Base-by-base conservation (phyloP, 129 eudicot genomes). In the Helianthus tuberosus region DNA sequence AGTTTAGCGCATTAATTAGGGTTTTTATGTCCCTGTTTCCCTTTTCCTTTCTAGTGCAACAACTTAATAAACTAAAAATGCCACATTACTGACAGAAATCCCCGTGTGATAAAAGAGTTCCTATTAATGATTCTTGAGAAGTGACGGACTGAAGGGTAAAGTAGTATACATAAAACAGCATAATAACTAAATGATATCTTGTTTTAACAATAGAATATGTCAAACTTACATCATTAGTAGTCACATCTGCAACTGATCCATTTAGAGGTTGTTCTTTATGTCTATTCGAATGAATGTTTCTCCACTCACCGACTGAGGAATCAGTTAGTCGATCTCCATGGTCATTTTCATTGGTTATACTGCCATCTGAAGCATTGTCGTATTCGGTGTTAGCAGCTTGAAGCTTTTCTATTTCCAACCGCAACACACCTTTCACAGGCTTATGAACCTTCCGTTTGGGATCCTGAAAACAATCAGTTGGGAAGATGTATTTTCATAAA, bases 401-500 rank as follows among this genome's bases (percentile, higher is more conserved):
- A 68, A 95, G 76, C 82, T 91, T 95, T 77, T 95, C 99, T 71
- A 95, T 95, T 82, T 95, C 99, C 90, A 95, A 73, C 78, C 84
- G 84, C 84, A 95, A 75, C 66, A 84, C 88, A 72, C 99, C 99
- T 80, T 88, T 91, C 78, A 95, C 99, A 57, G 99, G 99, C 80
- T 95, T 95, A 79, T 95, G 99, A 69, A 91, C 86, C 89, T 95
- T 95, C 55, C 93, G 82, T 79, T 95, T 95, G 57, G 99, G 99
- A 80, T 95, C 99, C 99, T 95, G 67, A 69, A 66, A 70, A 63
- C 3, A 64, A 64, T 3, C 41, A 59, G 16, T 60, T 60, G 66
- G 66, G 44, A 60, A 29, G 17, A 60, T 8, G 49, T 8, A 64
- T 32, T 4, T 60, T 60, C 12, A 60, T 27, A 60, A 27, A 60